Conservation (phyloP, 345 rosid species). For the Excoecaria agallocha region DNA sequence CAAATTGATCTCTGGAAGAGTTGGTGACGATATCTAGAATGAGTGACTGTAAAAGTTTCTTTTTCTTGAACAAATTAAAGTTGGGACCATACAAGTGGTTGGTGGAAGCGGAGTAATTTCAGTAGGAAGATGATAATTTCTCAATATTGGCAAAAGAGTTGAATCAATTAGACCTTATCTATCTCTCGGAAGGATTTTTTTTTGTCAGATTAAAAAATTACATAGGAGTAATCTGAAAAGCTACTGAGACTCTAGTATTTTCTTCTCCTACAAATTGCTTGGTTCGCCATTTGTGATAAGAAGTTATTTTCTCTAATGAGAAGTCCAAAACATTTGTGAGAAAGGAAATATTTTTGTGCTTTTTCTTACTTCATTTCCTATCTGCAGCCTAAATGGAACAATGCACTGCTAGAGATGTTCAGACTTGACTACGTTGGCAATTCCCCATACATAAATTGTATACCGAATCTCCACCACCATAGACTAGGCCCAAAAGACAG, state of each 20-base stretch:
- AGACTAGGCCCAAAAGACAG: slow-evolving; percentile 63
- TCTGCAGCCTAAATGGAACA: slow-evolving; percentile 82
- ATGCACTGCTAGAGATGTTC: slow-evolving; percentile 78
- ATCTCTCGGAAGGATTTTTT: not conserved
- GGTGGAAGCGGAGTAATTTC: no score
- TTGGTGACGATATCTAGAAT: not conserved
- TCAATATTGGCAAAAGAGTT: not conserved
- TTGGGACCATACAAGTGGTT: not conserved
- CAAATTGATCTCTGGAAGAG: no score
- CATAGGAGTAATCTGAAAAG: not conserved
- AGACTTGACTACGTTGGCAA: slow-evolving; percentile 74
- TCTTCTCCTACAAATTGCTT: not conserved
- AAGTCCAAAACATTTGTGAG: not conserved
- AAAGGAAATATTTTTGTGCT: not conserved
- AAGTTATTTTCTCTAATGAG: not conserved
- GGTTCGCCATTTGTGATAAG: not conserved
- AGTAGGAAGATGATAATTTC: not conserved
- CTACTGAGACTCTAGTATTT: not conserved
- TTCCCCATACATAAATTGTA: slow-evolving; percentile 73
- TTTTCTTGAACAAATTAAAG: not conserved
- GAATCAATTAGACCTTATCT: not conserved
- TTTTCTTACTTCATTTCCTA: slow-evolving; percentile 10
- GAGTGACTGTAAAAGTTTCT: not conserved
- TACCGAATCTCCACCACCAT: slow-evolving; percentile 75
- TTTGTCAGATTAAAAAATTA: not conserved